Conservation (phyloP, 768 basidiomycete genomes). For the Tephrocybe rancida region DNA sequence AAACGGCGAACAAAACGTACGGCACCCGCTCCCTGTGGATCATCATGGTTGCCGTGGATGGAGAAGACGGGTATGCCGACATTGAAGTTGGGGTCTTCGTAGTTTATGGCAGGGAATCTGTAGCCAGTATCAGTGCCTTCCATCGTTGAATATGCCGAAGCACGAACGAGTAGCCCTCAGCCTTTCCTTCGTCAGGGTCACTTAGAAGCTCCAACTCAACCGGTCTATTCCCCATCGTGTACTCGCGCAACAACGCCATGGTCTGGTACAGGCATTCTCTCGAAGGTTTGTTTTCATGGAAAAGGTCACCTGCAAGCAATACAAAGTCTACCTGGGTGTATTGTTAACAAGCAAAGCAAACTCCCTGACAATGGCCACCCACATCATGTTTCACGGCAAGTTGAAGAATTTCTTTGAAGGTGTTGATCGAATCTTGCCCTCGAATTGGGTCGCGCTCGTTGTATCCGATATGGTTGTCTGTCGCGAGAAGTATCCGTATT, state of each 20-base stretch:
- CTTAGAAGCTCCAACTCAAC: constrained; percentile 91
- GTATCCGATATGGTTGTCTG: constrained; percentile 96
- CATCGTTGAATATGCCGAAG: background rate
- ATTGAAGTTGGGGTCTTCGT: constrained; percentile 96
- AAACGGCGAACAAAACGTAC: constrained; percentile 43
- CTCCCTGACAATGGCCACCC: constrained; percentile 24
- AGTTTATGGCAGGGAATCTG: constrained; percentile 96
- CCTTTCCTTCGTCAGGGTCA: constrained; percentile 90
- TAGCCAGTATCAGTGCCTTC: background rate
- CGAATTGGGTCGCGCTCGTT: constrained; percentile 92
- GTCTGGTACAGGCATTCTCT: constrained; percentile 88
- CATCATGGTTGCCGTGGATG: constrained; percentile 99
- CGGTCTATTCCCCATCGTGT: constrained; percentile 85
- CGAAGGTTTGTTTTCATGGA: constrained; percentile 97
- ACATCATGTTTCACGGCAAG: constrained; percentile 89
- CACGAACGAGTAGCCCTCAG: constrained; percentile 80
- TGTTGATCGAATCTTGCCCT: constrained; percentile 93
- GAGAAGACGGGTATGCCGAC: constrained; percentile 97
- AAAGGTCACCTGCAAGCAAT: constrained; percentile 92
- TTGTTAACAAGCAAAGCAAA: background rate
- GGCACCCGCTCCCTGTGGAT: constrained; percentile 93
- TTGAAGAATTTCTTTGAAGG: constrained; percentile 92
- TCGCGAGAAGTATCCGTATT: constrained; percentile 85
- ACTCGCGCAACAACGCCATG: constrained; percentile 88
- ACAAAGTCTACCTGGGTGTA: constrained; percentile 85